Evolutionary conservation across 169 alveolate genomes (phyloP).

Genomic region (Plasmodium fragile): DNA sequence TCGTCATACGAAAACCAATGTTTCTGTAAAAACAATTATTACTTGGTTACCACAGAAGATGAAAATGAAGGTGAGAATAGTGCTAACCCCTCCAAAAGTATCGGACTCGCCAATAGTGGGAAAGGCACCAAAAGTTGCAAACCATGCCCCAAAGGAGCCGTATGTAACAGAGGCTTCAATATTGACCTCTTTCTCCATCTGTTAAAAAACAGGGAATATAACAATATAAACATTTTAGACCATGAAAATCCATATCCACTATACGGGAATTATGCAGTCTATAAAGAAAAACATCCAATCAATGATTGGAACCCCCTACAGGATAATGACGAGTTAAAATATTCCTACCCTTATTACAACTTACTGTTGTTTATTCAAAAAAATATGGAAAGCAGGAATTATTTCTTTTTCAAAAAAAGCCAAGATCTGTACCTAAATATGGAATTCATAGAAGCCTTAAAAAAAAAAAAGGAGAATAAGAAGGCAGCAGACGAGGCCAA

Average conservation of each 20-base stretch:
- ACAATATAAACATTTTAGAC: slow-evolving; percentile 42
- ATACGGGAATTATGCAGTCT: slow-evolving; percentile 73
- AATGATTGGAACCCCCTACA: slow-evolving; percentile 58
- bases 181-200: slow-evolving; percentile 27
- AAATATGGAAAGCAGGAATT: slow-evolving; percentile 32
- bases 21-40: slow-evolving; percentile 83
- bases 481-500: background rate
- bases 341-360: slow-evolving; percentile 68
- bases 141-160: slow-evolving; percentile 68
- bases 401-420: slow-evolving; percentile 46
- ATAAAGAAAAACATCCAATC: slow-evolving; percentile 18
- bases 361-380: slow-evolving; percentile 71
- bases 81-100: background rate
- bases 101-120: background rate
- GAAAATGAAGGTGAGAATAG: background rate
- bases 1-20: slow-evolving; percentile 82
- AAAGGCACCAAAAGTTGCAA: slow-evolving; percentile 27
- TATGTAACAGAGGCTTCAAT: slow-evolving; percentile 75
- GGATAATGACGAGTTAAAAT: slow-evolving; percentile 19
- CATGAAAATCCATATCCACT: slow-evolving; percentile 75
- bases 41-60: slow-evolving; percentile 25
- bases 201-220: slow-evolving; percentile 47
- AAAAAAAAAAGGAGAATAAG: slow-evolving; percentile 5
- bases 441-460: slow-evolving; percentile 25
- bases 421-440: slow-evolving; percentile 18